These are phyloP conservation scores for Rhizopogon vinicolor DNA, from an alignment of 768 basidiomycete genomes.

Conservation along the genomic window DNA sequence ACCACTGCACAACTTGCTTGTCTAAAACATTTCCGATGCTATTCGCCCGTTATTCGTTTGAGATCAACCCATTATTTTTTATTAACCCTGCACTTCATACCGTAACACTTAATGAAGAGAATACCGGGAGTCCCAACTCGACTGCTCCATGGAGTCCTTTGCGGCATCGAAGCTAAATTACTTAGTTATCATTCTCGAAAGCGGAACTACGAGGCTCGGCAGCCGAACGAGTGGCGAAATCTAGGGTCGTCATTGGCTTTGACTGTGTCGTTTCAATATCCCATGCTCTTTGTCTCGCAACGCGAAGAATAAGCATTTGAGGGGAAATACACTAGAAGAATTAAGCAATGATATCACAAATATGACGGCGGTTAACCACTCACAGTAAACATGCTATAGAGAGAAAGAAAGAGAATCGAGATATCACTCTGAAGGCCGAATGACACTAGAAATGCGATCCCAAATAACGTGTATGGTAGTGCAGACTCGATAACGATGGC, in stretches of 20 bases:
- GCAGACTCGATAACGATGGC: conserved; percentile 8
- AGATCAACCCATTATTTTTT: too few relatives aligned
- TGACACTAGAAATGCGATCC: conserved; percentile 10
- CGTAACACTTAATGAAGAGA: too few relatives aligned
- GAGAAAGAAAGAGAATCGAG: conserved; percentile 9
- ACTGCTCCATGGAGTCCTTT: too few relatives aligned
- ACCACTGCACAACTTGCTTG: too few relatives aligned
- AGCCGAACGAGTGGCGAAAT: not conserved
- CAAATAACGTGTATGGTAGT: conserved; percentile 9
- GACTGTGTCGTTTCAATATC: not conserved
- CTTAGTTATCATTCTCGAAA: too few relatives aligned
- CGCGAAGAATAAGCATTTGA: conserved; percentile 13
- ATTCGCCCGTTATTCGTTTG: too few relatives aligned
- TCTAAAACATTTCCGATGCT: too few relatives aligned
- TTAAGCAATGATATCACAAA: not conserved
- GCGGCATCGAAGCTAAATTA: not conserved
- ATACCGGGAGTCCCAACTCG: too few relatives aligned
- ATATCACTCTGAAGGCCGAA: conserved; percentile 6
- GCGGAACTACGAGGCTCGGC: not conserved
- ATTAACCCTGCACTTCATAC: too few relatives aligned
- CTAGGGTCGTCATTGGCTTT: not conserved
- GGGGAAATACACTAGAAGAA: conserved; percentile 9
- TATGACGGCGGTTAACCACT: not conserved
- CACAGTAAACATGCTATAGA: conserved; percentile 11
- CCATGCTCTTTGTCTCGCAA: conserved; percentile 10